Percentiles rank a stretch among this genome's conserved stretches.
phyloP scores from a whole-genome alignment of 2,329 filamentous ascomycete genomes.

The Colletotrichum brevisporum region DNA sequence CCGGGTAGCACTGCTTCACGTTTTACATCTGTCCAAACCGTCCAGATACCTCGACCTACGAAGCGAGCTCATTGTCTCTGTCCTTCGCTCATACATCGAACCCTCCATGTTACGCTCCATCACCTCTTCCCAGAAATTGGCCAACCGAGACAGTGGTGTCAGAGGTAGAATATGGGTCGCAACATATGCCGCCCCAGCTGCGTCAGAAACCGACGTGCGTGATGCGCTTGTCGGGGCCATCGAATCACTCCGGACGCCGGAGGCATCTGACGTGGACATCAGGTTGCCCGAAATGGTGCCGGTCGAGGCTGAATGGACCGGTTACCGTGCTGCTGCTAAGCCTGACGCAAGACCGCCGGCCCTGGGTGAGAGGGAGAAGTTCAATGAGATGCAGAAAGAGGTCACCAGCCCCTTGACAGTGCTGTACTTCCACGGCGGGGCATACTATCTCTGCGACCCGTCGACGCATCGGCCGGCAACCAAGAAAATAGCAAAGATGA shows the following conservation, averaged over 20 bases:
- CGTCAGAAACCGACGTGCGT: constrained; percentile 69
- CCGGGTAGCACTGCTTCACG: constrained; percentile 74
- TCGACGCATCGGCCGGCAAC: constrained; percentile 72
- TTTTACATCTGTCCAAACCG: constrained; percentile 77
- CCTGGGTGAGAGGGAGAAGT: constrained; percentile 75
- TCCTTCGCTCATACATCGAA: constrained; percentile 77
- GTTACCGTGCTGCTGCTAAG: constrained; percentile 71
- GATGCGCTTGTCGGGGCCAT: constrained; percentile 72
- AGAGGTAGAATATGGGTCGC: constrained; percentile 88
- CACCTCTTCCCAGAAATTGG: constrained; percentile 73
- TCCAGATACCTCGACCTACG: constrained; percentile 84
- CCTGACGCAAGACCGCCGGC: constrained; percentile 65
- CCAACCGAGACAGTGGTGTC: constrained; percentile 74
- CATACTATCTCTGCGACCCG: constrained; percentile 81
- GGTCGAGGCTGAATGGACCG: constrained; percentile 83
- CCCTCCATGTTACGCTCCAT: constrained; percentile 65
- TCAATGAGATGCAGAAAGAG: constrained; percentile 76
- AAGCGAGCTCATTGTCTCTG: constrained; percentile 78
- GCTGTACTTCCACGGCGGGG: constrained; percentile 83
- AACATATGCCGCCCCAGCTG: constrained; percentile 74
- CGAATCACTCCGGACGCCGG: constrained; percentile 59
- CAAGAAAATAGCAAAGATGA: constrained; percentile 75
- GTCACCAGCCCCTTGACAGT: constrained; percentile 73
- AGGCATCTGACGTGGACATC: constrained; percentile 47
- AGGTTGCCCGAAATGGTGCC: constrained; percentile 65